These are phyloP conservation scores for Plasmodium adleri DNA, from an alignment of 169 alveolate genomes.

Conservation along the genomic window DNA sequence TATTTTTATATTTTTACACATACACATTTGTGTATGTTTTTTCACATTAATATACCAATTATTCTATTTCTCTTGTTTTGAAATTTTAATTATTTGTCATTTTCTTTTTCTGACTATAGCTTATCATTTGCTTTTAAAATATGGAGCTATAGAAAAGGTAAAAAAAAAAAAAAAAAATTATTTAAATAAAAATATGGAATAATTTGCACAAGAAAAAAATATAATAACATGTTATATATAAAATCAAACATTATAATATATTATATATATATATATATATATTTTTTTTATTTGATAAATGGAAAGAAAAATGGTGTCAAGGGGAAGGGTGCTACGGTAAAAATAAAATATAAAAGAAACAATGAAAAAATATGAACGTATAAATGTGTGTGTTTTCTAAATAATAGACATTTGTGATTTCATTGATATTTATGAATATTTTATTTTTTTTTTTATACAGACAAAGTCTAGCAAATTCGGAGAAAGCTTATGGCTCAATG, in stretches of 20 bases:
- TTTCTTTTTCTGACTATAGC: conserved; percentile 20
- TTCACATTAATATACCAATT: background rate
- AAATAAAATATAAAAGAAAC: no score
- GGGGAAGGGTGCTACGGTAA: conserved; percentile 25
- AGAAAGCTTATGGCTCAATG: conserved; percentile 64
- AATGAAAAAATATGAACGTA: background rate
- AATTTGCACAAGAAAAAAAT: background rate
- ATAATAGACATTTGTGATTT: background rate
- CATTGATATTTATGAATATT: background rate
- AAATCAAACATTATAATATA: background rate
- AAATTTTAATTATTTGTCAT: background rate
- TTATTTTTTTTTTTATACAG: conserved; percentile 16
- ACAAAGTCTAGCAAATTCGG: conserved; percentile 23
- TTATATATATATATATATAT: background rate
- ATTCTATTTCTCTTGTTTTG: background rate
- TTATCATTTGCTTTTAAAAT: conserved; percentile 62
- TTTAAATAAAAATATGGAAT: background rate
- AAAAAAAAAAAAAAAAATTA: conserved; percentile 6
- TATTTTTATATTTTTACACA: background rate
- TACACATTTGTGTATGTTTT: conserved; percentile 1
- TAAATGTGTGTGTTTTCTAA: background rate
- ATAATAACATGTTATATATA: background rate
- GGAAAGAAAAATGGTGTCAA: conserved; percentile 17
- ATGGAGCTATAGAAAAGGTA: conserved; percentile 75
- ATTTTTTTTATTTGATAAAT: conserved; percentile 1